These are phyloP conservation scores for Acanthamoeba lugdunensis DNA, from an alignment of 208 protist species.

Conservation along the genomic window DNA sequence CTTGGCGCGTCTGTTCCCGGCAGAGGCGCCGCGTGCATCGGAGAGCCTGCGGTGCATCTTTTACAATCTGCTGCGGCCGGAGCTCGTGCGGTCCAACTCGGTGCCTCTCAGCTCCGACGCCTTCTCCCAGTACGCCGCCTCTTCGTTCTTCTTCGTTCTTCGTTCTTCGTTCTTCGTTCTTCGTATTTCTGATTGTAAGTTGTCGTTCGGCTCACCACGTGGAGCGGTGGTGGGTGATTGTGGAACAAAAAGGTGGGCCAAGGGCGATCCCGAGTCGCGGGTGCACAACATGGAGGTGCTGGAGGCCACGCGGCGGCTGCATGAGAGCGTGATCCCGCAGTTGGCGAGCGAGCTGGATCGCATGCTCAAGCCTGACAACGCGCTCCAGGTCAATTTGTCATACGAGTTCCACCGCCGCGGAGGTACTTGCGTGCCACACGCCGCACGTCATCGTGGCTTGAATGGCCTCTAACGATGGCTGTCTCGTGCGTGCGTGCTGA, in stretches of 20 bases:
- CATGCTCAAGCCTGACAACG: background rate
- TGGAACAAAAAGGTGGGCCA: background rate
- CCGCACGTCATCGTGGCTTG: background rate
- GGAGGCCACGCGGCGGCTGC: background rate
- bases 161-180: no score
- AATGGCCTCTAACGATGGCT: background rate
- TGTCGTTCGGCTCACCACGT: no score
- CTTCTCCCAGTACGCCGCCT: constrained; percentile 32
- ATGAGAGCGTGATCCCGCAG: constrained; percentile 15
- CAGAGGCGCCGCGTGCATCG: constrained; percentile 14
- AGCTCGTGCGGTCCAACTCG: constrained; percentile 62
- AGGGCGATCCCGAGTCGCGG: background rate
- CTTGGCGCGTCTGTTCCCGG: constrained; percentile 67
- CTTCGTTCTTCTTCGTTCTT: no score
- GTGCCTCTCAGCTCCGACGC: constrained; percentile 65
- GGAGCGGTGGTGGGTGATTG: background rate
- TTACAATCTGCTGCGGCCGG: constrained; percentile 71
- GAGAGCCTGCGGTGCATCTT: constrained; percentile 65
- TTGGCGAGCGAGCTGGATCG: constrained; percentile 42
- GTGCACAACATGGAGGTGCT: constrained; percentile 61
- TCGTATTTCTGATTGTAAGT: no score
- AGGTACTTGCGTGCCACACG: background rate
- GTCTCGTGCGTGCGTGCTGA: background rate
- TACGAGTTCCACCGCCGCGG: constrained; percentile 54
- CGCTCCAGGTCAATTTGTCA: constrained; percentile 40